Percentiles rank a stretch among this genome's conserved stretches.
Conservation (phyloP, 78 protist genomes). For the slime mould (Dictyostelium discoideum) region dicty_2.7 NC_007088.5:3340501-3341000, state of each 20-base stretch:
- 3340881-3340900: neutral
- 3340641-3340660: conserved; percentile 6
- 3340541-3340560: conserved; percentile 31
- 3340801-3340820: neutral
- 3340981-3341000: neutral
- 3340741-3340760: conserved; percentile 59
- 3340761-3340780: conserved; percentile 37
- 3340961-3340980: conserved; percentile 10
- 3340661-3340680: conserved; percentile 73
- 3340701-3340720: conserved; percentile 80
- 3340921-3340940: neutral
- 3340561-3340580: neutral
- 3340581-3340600: conserved; percentile 11
- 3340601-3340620: neutral
- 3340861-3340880: conserved; percentile 28
- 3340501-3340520: conserved; percentile 73
- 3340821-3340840: neutral
- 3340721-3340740: conserved; percentile 78
- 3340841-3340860: neutral
- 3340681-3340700: conserved; percentile 82
- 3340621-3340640: conserved; percentile 5
- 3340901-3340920: conserved; percentile 20
- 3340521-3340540: conserved; percentile 51
- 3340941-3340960: neutral
- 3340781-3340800: conserved; percentile 32